These are phyloP conservation scores for Yarrowia sp. DNA, from an alignment of 805 yeast species.

Conservation along the genomic window DNA sequence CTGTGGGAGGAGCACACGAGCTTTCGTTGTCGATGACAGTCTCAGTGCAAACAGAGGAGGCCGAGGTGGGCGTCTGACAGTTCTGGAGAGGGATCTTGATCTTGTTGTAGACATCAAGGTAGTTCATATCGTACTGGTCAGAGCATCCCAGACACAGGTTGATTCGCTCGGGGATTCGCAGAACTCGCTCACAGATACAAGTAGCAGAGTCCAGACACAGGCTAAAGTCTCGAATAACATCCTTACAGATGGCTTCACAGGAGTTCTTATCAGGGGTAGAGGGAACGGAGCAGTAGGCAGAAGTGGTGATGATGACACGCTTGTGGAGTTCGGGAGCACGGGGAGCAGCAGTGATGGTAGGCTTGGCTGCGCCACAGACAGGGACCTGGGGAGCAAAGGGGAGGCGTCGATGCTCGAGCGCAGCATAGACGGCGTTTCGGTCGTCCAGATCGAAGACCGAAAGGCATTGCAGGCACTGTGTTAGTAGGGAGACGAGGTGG, in stretches of 20 bases:
- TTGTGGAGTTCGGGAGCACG: background rate
- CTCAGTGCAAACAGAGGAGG: background rate
- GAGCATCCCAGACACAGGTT: constrained; percentile 15
- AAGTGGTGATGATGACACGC: constrained; percentile 1
- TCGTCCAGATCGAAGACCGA: constrained; percentile 8
- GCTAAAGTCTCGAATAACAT: constrained; percentile 1
- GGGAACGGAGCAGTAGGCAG: background rate
- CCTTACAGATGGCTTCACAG: constrained; percentile 7
- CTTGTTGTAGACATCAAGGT: background rate
- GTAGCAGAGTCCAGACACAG: background rate
- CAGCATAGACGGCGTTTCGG: constrained; percentile 4
- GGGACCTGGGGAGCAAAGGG: background rate
- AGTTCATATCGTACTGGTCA: background rate
- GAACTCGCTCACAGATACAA: constrained; percentile 4
- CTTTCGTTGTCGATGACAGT: constrained; percentile 19
- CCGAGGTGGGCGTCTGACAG: background rate
- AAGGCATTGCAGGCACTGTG: constrained; percentile 28
- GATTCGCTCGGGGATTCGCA: constrained; percentile 1
- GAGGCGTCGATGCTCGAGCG: background rate
- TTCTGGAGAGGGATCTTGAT: background rate
- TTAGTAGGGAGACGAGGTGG: background rate
- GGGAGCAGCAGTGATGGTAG: constrained; percentile 20
- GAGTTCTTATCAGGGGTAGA: background rate
- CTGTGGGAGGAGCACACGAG: constrained; percentile 2
- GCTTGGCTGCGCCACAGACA: constrained; percentile 2